Base-by-base conservation (phyloP, 2,329 filamentous ascomycete species). In the Pseudogymnoascus pannorum region DNA sequence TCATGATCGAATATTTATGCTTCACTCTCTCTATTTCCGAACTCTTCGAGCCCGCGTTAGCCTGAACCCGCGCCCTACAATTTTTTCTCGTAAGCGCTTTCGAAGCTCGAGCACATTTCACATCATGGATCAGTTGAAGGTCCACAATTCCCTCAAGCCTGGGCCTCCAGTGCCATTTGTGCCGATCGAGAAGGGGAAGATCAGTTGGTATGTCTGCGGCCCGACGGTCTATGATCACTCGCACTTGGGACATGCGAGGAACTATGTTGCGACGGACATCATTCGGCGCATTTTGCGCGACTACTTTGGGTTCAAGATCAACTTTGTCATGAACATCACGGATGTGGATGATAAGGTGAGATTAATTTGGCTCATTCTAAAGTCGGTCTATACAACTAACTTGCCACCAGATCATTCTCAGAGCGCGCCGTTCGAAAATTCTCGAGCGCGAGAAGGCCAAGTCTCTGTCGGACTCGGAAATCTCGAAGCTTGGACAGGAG, bases 361-460 rank as follows among this genome's bases (percentile, higher is more conserved):
- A 33, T 40, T 36, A 1, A 58, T 24, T 35, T 42, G 35, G 18
- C 40, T 14, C 31, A 4, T 26, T 62, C 20, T 29, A 16, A 40
- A 31, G 44, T 12, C 38, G 42, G 33, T 11, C 18, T 36, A 20
- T 22, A 18, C 2, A 12, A 29, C 44, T 54, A 31, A 31, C 24
- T 18, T 8, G 8, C 8, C 8, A 11, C 38, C 16, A 86, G 79
- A 89, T 89, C 70, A 89, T 89, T 65, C 73, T 89, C 11, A 80
- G 86, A 65, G 87, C 88, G 12, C 81, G 93, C 70, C 86, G 94
- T 75, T 87, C 94, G 70, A 84, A 92, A 71, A 76, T 97, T 35
- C 86, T 96, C 62, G 83, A 93, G 64, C 87, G 89, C 72, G 85
- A 88, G 63, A 85, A 87, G 74, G 88, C 89, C 72, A 94, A 95